Base-by-base conservation (phyloP, 495 filamentous ascomycete genomes). In the Lophium mytilinum region DNA sequence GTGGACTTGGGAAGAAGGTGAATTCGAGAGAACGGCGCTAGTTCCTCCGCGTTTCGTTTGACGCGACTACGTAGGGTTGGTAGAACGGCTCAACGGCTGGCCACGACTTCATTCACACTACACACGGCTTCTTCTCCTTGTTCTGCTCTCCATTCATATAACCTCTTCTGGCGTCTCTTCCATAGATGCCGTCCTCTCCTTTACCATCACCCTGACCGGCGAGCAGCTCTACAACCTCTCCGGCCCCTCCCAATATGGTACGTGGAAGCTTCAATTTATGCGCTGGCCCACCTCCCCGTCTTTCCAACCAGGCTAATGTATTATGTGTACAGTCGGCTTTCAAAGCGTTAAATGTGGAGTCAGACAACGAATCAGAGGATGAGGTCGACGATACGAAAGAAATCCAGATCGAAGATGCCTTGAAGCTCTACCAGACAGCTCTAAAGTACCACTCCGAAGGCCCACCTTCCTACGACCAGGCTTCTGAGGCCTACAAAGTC, bases 371-470 rank as follows among this genome's bases (percentile, higher is more conserved):
- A 50, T 76, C 85, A 60, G 89, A 95, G 60, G 89, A 93, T 64
- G 93, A 96, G 71, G 73, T 95, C 66, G 93, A 99, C 64, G 89
- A 92, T 58, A 96, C 90, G 43, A 90, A 88, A 72, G 90, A 97
- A 68, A 83, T 99, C 50, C 91, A 92, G 78, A 92, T 97, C 67
- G 93, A 99, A 69, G 93, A 99, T 71, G 90, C 93, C 30, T 74
- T 99, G 57, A 97, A 96, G 73, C 82, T 92, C 30, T 99, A 97
- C 69, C 90, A 96, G 68, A 85, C 77, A 53, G 93, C 93, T 19
- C 74, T 99, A 30, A 96, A 92, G 69, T 82, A 90, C 58, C 94
- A 99, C 65, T 85, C 90, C 4, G 88, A 93, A 72, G 90, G 93
- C 3, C 84, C 89, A 5, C 70, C 70, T 3, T 87, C 80, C 63